A percentile compares a stretch with the other conserved stretches of the same genome.
These are phyloP conservation scores for Pichia membranifaciens DNA, from an alignment of 805 yeast genomes.

Conservation along the genomic window DNA sequence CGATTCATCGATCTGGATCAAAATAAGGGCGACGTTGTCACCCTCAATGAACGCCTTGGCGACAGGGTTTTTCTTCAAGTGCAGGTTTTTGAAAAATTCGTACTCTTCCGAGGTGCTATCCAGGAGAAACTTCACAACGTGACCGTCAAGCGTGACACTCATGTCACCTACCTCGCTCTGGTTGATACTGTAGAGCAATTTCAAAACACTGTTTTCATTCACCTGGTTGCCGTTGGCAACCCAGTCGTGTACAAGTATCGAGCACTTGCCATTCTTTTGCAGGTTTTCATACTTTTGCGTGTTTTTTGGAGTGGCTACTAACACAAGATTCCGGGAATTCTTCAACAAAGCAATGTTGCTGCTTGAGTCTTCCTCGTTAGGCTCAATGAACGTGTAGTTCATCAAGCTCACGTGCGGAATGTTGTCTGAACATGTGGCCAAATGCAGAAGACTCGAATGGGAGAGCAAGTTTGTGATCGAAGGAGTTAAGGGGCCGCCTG, in stretches of 20 bases:
- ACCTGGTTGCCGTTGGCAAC: constrained; percentile 37
- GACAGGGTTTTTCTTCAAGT: constrained; percentile 57
- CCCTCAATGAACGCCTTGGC: constrained; percentile 64
- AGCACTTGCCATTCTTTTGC: constrained; percentile 64
- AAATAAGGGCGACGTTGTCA: constrained; percentile 58
- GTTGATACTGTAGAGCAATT: constrained; percentile 68
- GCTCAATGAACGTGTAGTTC: constrained; percentile 72
- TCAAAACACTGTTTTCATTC: constrained; percentile 34
- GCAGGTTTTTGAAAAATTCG: constrained; percentile 54
- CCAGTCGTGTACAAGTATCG: constrained; percentile 90
- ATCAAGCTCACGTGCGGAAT: constrained; percentile 84
- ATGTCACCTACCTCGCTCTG: constrained; percentile 73
- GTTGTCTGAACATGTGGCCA: constrained; percentile 66
- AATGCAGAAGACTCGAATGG: constrained; percentile 66
- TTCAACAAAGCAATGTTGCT: constrained; percentile 15
- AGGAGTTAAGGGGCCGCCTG: constrained; percentile 26
- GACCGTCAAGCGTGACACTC: constrained; percentile 76
- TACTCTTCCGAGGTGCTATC: constrained; percentile 42
- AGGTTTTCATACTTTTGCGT: constrained; percentile 77
- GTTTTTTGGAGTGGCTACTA: constrained; percentile 63
- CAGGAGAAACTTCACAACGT: constrained; percentile 47
- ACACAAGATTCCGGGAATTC: constrained; percentile 31
- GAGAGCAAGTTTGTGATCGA: constrained; percentile 42
- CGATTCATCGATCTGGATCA: constrained; percentile 59
- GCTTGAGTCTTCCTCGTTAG: constrained; percentile 25